Evolutionary conservation across 2,329 filamentous ascomycete species (phyloP).

Genomic region (Esteya vermicola): DNA sequence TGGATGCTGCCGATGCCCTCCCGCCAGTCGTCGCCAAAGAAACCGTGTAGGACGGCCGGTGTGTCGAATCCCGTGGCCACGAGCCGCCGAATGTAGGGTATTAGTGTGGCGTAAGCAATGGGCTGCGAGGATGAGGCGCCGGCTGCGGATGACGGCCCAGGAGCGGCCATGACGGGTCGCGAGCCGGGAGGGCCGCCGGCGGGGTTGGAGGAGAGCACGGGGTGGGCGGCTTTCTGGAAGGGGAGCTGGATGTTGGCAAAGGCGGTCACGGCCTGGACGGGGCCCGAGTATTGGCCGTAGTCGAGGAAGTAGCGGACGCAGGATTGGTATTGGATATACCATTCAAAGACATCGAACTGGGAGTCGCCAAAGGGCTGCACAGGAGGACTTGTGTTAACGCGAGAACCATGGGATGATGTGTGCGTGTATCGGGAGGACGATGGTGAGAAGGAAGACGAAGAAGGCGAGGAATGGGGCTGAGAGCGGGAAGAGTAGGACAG

Average conservation of each 20-base stretch:
- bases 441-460: background rate
- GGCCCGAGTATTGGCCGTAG: conserved; percentile 68
- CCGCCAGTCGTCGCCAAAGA: conserved; percentile 90
- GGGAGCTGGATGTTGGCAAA: conserved; percentile 88
- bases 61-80: conserved; percentile 87
- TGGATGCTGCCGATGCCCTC: conserved; percentile 69
- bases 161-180: conserved; percentile 11
- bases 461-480: conserved; percentile 1
- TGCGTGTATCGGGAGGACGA: background rate
- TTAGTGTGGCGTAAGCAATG: conserved; percentile 44
- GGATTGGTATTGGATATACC: conserved; percentile 82
- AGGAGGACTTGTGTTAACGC: conserved; percentile 8
- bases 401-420: background rate
- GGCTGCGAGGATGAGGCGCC: conserved; percentile 16
- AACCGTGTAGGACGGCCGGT: conserved; percentile 75
- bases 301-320: conserved; percentile 89
- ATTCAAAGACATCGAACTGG: conserved; percentile 72
- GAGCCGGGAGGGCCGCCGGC: conserved; percentile 20
- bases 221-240: conserved; percentile 51
- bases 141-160: conserved; percentile 17
- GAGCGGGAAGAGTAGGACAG: conserved; percentile 1
- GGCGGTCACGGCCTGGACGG: conserved; percentile 76
- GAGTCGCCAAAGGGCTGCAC: conserved; percentile 31
- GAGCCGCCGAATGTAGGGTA: conserved; percentile 81
- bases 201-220: conserved; percentile 25